Conservation (phyloP, 768 basidiomycete species). For the Wakefieldia striispora region DNA sequence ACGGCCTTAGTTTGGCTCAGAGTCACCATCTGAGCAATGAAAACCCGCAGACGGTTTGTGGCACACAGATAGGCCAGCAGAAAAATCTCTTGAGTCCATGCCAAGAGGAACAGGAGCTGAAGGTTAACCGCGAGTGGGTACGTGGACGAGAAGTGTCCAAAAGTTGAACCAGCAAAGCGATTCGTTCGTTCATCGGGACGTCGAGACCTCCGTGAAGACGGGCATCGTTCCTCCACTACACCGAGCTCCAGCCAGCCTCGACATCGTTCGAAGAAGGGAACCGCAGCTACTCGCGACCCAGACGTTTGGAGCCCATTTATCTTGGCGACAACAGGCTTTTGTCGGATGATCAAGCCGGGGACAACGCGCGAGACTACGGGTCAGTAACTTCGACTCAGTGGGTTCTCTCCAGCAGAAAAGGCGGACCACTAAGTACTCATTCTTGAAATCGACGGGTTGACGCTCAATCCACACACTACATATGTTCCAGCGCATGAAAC, state of each 20-base stretch:
- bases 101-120: constrained; percentile 21
- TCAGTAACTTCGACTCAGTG: constrained; percentile 22
- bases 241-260: constrained; percentile 19
- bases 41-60: no score
- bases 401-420: constrained; percentile 12
- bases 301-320: no score
- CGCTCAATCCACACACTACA: constrained; percentile 40
- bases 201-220: constrained; percentile 26
- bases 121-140: constrained; percentile 42
- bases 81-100: no score
- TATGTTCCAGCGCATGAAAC: constrained; percentile 30
- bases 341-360: constrained; percentile 3
- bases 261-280: constrained; percentile 2
- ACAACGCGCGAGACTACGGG: background rate
- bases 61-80: no score
- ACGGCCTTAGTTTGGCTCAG: no score
- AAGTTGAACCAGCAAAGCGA: constrained; percentile 19
- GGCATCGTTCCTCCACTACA: constrained; percentile 24
- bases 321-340: constrained; percentile 1
- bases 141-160: constrained; percentile 27
- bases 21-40: no score
- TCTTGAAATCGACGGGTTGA: constrained; percentile 33
- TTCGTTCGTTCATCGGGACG: constrained; percentile 20
- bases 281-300: constrained; percentile 3
- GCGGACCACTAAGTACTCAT: constrained; percentile 20